Base-by-base conservation (phyloP, 768 basidiomycete species). In the Termitomyces sp. region DNA sequence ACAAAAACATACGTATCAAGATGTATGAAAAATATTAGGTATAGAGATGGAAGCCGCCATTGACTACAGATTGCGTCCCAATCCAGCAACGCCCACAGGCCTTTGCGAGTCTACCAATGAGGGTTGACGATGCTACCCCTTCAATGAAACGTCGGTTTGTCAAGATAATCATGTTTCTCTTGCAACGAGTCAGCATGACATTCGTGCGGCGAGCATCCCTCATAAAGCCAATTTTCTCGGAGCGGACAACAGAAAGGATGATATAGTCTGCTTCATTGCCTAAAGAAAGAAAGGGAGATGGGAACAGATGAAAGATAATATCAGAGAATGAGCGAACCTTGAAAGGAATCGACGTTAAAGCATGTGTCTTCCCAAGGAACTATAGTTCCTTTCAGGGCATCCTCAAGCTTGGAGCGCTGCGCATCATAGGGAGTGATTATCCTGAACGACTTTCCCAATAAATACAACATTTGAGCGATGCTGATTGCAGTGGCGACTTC, bases 301-400 rank as follows among this genome's bases (percentile, higher is more conserved):
- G 34, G 54, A 43, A 17, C 9, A 27, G 3, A 38, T 10, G n/a
- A 31, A 27, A 40, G 27, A 16, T 56, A n/a, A n/a, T 23, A 49
- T 41, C 27, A 50, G 10, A 43, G 69, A 44, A 25, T 27, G n/a
- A 21, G 12, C 31, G 53, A 62, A 83, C 88, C 89, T 78, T 91
- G 90, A 62, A 90, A 91, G 1, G 86, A 82, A 63, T 91, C 89
- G 27, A 91, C 83, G 66, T 87, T 90, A 73, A 88, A 91, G 53
- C 83, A 84, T 53, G 76, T 85, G 59, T 89, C 77, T 38, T 80
- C 65, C 82, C 81, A 85, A 1, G 71, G 63, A 0, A 90, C 67
- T 0, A 75, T 71, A 35, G 70, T 69, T 0, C 56, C 41, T 61
- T 85, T 77, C 12, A 91, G 68, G 9, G 69, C 66, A 1, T 69